Percentiles rank a stretch among this genome's conserved stretches.
Evolutionary conservation across 2,329 filamentous ascomycete species (phyloP).

Genomic region (Colletotrichum caudatum): DNA sequence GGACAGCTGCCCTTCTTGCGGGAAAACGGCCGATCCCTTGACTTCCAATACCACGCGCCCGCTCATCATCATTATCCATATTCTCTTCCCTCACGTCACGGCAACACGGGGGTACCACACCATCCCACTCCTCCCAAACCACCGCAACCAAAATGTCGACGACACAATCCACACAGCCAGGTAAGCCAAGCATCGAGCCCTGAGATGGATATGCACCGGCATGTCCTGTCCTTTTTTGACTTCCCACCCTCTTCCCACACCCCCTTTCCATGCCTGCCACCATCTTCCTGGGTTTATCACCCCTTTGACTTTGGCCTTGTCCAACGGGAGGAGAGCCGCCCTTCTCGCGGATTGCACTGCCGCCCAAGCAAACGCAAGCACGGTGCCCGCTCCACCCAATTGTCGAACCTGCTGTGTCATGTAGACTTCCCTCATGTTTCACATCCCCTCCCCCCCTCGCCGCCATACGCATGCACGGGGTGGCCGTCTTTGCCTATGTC

Average conservation of each 20-base stretch:
- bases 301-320: slow-evolving; percentile 40
- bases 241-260: slow-evolving; percentile 33
- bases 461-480: slow-evolving; percentile 57
- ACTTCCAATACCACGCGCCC: slow-evolving; percentile 34
- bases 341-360: slow-evolving; percentile 41
- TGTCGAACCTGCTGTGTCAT: slow-evolving; percentile 58
- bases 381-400: slow-evolving; percentile 52
- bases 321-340: slow-evolving; percentile 40
- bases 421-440: slow-evolving; percentile 61
- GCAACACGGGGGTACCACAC: slow-evolving; percentile 27
- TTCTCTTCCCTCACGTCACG: slow-evolving; percentile 29
- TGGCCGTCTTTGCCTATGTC: slow-evolving; percentile 47
- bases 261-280: slow-evolving; percentile 41
- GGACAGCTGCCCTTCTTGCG: slow-evolving; percentile 31
- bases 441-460: slow-evolving; percentile 56
- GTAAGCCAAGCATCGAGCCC: slow-evolving; percentile 42
- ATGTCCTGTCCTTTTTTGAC: slow-evolving; percentile 16
- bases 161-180: slow-evolving; percentile 44
- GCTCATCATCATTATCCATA: slow-evolving; percentile 38
- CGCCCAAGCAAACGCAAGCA: slow-evolving; percentile 41
- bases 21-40: slow-evolving; percentile 37
- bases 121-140: slow-evolving; percentile 28
- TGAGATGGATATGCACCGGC: slow-evolving; percentile 34
- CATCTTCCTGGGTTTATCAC: slow-evolving; percentile 39
- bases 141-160: slow-evolving; percentile 41